A percentile compares a stretch with the other conserved stretches of the same genome.
phyloP scores from a whole-genome alignment of 2,329 filamentous ascomycete species.

The Juglanconis sp. region DNA sequence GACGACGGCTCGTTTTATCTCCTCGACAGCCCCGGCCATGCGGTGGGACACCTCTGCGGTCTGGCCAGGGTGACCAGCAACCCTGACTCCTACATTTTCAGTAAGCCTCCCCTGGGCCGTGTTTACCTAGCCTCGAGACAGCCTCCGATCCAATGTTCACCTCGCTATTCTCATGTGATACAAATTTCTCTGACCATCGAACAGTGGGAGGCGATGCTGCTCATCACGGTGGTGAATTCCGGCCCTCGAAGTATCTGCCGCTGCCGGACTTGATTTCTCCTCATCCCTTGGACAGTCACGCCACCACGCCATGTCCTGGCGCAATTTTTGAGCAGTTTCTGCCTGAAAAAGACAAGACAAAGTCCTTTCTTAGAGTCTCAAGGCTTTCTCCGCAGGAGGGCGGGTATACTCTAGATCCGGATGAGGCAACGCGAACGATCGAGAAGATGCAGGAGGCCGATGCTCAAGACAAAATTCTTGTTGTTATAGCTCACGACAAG shows the following conservation, averaged over 20 bases:
- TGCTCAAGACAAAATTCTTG: constrained; percentile 39
- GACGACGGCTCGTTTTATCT: constrained; percentile 15
- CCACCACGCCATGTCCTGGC: constrained; percentile 36
- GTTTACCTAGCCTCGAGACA: too few species aligned
- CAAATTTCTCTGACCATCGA: too few species aligned
- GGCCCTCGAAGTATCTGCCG: constrained; percentile 32
- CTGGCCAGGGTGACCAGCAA: constrained; percentile 35
- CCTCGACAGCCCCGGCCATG: constrained; percentile 16
- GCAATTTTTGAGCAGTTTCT: constrained; percentile 37
- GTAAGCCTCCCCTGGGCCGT: too few species aligned
- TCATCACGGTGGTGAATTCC: constrained; percentile 37
- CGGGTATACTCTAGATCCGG: constrained; percentile 24
- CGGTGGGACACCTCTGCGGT: constrained; percentile 23
- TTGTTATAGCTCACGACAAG: constrained; percentile 46
- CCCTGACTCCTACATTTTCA: constrained; percentile 36
- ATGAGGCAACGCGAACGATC: constrained; percentile 36
- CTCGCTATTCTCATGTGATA: too few species aligned
- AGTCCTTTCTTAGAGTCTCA: constrained; percentile 29
- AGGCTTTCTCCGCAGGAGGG: not conserved
- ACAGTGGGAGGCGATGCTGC: constrained; percentile 38
- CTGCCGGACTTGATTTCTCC: constrained; percentile 32
- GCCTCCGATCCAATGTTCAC: too few species aligned
- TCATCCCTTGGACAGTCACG: constrained; percentile 31
- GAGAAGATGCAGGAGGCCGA: constrained; percentile 45
- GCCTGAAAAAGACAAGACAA: constrained; percentile 24